A percentile compares a stretch with the other conserved stretches of the same genome.
phyloP scores from a whole-genome alignment of 1,139 yeast species.

The Saccharomyces hybrid region DNA sequence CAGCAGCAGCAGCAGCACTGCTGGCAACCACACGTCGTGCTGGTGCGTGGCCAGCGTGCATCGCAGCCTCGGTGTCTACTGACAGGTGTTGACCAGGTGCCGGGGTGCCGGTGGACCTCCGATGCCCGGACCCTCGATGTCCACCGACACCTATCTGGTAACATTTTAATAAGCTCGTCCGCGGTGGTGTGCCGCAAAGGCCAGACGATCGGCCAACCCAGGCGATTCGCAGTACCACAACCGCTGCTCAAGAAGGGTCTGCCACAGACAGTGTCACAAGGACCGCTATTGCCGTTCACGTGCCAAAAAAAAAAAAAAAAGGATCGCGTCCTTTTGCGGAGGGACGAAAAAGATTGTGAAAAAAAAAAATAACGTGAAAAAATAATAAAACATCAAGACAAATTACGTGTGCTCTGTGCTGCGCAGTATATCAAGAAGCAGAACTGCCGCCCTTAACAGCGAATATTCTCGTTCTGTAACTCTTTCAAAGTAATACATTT shows the following conservation, averaged over 20 bases:
- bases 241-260: neutral
- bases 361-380: too few relatives aligned
- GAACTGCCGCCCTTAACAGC: neutral
- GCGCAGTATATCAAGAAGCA: too few relatives aligned
- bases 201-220: neutral
- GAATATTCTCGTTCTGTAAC: neutral
- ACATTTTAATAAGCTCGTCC: neutral
- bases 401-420: too few relatives aligned
- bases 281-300: too few relatives aligned
- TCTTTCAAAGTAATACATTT: neutral
- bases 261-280: neutral
- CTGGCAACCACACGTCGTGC: neutral
- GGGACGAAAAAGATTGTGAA: too few relatives aligned
- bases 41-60: neutral
- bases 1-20: neutral
- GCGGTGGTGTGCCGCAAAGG: neutral
- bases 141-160: neutral
- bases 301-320: neutral
- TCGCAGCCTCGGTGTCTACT: neutral
- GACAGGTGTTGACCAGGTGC: neutral
- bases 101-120: neutral
- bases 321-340: neutral
- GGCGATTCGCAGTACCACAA: neutral
- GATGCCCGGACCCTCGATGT: neutral
- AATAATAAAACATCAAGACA: too few relatives aligned